Conservation (phyloP, 164 flowering plant genomes). For the Taxillus chinensis region DNA sequence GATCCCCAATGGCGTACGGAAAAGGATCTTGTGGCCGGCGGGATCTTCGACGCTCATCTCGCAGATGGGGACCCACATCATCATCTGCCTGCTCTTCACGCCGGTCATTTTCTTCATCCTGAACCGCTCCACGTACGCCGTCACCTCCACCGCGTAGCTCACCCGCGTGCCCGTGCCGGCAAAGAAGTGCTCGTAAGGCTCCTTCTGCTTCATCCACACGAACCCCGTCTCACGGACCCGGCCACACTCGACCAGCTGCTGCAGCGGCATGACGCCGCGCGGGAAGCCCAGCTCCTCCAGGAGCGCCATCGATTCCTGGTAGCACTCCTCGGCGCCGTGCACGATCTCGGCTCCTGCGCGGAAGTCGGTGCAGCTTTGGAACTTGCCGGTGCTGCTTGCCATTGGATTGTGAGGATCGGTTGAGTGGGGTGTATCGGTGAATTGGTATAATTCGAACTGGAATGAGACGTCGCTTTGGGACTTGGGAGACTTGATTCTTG, state of each 20-base stretch:
- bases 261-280: not conserved
- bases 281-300: slow-evolving; percentile 3
- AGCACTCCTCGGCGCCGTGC: not conserved
- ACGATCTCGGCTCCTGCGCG: not conserved
- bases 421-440: too few species aligned
- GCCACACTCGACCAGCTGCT: slow-evolving; percentile 1
- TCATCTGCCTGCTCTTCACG: not conserved
- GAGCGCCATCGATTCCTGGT: not conserved
- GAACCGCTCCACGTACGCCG: not conserved
- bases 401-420: too few species aligned
- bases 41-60: not conserved
- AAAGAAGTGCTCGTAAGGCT: not conserved
- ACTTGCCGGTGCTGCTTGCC: too few species aligned
- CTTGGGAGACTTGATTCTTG: too few species aligned
- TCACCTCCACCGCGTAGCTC: not conserved
- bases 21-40: not conserved
- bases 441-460: too few species aligned
- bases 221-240: not conserved
- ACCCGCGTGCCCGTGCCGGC: not conserved
- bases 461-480: too few species aligned
- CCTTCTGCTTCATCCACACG: slow-evolving; percentile 2
- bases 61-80: not conserved
- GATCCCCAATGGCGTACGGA: not conserved
- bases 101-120: slow-evolving; percentile 2
- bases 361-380: not conserved